phyloP scores from a whole-genome alignment of 805 yeast genomes.

The Zygoascus biomembranicola region DNA sequence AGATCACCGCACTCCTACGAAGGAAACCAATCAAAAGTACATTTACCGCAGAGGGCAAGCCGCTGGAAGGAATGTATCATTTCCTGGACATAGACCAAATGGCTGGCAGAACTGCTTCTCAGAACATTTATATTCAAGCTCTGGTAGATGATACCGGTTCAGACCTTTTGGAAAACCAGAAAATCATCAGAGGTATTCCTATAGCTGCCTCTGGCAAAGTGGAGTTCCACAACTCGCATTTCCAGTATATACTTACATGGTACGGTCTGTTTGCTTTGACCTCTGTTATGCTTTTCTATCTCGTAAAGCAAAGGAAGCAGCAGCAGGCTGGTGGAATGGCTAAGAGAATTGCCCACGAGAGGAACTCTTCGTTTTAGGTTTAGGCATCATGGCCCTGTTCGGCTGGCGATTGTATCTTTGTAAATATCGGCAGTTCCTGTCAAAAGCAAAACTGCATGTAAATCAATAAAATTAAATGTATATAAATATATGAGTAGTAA shows the following conservation, averaged over 20 bases:
- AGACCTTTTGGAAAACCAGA: slow-evolving; percentile 40
- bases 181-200: slow-evolving; percentile 79
- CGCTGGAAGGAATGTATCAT: slow-evolving; percentile 61
- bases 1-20: slow-evolving; percentile 66
- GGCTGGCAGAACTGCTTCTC: slow-evolving; percentile 57
- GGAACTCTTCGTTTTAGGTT: neutral
- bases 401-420: neutral
- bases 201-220: slow-evolving; percentile 76
- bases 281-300: slow-evolving; percentile 50
- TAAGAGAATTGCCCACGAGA: slow-evolving; percentile 3
- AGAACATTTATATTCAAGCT: slow-evolving; percentile 72
- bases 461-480: neutral
- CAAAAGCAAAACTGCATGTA: neutral
- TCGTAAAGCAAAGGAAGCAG: slow-evolving; percentile 35
- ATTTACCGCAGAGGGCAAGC: slow-evolving; percentile 65
- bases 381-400: neutral
- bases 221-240: slow-evolving; percentile 77
- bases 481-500: slow-evolving; percentile 1
- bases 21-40: slow-evolving; percentile 54
- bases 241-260: slow-evolving; percentile 93
- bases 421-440: neutral
- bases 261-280: slow-evolving; percentile 77
- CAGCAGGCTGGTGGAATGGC: neutral
- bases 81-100: slow-evolving; percentile 76
- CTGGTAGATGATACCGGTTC: slow-evolving; percentile 41